Evolutionary conservation across 2,329 filamentous ascomycete species (phyloP), one percentile per base, ranked within the genome.

Genomic region (Didymella sp.): DNA sequence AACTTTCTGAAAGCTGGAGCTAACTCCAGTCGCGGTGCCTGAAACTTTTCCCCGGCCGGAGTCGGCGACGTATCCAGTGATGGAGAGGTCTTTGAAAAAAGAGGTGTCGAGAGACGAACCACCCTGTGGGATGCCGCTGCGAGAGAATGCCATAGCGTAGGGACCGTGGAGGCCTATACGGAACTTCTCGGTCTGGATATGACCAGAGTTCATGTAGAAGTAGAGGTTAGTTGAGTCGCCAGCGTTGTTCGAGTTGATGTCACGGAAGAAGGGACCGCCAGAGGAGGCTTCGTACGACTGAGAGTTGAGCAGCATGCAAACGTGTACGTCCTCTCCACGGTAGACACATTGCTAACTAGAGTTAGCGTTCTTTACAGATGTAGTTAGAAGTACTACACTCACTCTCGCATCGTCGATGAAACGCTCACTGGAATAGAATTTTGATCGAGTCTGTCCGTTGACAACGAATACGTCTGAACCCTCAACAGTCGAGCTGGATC

Each of bases 391-490:
- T 15, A 6, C 12, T 13, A 27, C 4, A 56, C 64, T 15, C 43
- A 68, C 66, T 40, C 47, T 52, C 17, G 48, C 52, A 64, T 88
- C 86, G 69, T 90, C 87, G 68, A 90, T 89, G 74, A 88, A 89
- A n/a, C 87, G 81, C 60, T 87, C 79, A 56, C 84, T 86, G 2
- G 85, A 88, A 76, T 87, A 90, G 78, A 89, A 90, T 73, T 90
- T 90, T 74, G 84, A 86, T 35, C 87, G 82, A 0, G 87, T 89
- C 70, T 89, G 78, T 21, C 85, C 84, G 60, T 79, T 74, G 41
- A 89, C 85, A 8, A 86, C 58, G 67, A 83, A 89, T 7, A 78
- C 76, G 46, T 78, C 77, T 1, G 69, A 73, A 2, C 75, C 87
- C 70, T 89, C 87, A 48, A 89, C 78, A 2, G 82, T 78, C 9